A percentile compares a stretch with the other conserved stretches of the same genome.
Conservation (phyloP, 768 basidiomycete species). For the Lentinula detonsa region DNA sequence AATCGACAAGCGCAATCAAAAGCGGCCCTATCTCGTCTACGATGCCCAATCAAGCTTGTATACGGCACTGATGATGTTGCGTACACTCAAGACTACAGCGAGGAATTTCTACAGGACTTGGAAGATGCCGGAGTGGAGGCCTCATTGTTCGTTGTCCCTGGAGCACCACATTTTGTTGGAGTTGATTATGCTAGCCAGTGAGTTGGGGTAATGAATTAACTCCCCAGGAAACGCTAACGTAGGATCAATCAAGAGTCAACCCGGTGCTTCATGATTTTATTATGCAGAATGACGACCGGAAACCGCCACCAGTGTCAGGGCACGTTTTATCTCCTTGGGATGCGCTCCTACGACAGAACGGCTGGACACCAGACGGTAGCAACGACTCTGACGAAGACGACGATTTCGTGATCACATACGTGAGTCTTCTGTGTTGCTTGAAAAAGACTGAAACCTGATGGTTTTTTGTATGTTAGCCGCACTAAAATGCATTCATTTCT, state of each 20-base stretch:
- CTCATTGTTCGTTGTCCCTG: constrained; percentile 9
- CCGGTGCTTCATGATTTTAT: constrained; percentile 6
- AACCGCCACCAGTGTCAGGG: neutral
- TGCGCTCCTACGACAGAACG: neutral
- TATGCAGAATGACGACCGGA: constrained; percentile 1
- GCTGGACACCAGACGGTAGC: constrained; percentile 5
- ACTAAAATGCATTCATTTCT: neutral
- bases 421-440: neutral
- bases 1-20: constrained; percentile 10
- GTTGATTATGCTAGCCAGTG: constrained; percentile 13
- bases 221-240: neutral
- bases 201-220: neutral
- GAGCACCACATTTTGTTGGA: constrained; percentile 16
- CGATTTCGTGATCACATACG: constrained; percentile 1
- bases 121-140: constrained; percentile 14
- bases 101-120: constrained; percentile 14
- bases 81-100: constrained; percentile 11
- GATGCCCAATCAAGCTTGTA: constrained; percentile 16
- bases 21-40: constrained; percentile 12
- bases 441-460: neutral
- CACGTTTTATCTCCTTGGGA: constrained; percentile 2
- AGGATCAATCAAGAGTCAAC: neutral
- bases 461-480: neutral
- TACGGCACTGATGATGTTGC: constrained; percentile 21
- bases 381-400: neutral